Percentiles rank a stretch among this genome's conserved stretches.
phyloP scores from a whole-genome alignment of 176 grass and related monocot species.

The Eleusine indica region DNA sequence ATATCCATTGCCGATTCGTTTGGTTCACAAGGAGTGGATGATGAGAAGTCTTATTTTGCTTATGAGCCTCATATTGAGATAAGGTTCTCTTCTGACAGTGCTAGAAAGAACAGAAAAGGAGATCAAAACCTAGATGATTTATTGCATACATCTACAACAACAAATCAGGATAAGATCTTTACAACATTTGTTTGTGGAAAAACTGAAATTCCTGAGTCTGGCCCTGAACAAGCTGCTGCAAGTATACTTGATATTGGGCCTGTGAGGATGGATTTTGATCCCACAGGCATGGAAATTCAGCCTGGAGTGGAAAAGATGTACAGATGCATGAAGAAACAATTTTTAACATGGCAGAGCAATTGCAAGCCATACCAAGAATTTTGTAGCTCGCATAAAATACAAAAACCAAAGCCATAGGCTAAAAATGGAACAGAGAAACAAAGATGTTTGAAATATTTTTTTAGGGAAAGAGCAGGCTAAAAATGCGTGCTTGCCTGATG shows the following conservation, averaged over 20 bases:
- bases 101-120: constrained; percentile 37
- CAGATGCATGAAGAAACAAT: constrained; percentile 66
- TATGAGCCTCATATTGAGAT: constrained; percentile 62
- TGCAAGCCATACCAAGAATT: constrained; percentile 80
- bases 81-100: constrained; percentile 31
- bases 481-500: neutral
- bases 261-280: constrained; percentile 72
- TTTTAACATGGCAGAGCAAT: constrained; percentile 74
- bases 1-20: constrained; percentile 56
- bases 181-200: constrained; percentile 74
- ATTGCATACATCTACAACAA: constrained; percentile 24
- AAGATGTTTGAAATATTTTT: neutral
- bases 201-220: constrained; percentile 49
- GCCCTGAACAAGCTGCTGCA: constrained; percentile 32
- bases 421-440: too few relatives aligned
- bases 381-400: constrained; percentile 63
- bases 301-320: constrained; percentile 53
- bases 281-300: constrained; percentile 43
- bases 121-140: constrained; percentile 21
- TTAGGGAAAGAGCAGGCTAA: neutral
- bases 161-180: constrained; percentile 56
- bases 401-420: constrained; percentile 38
- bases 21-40: constrained; percentile 48
- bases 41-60: constrained; percentile 71
- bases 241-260: constrained; percentile 65